phyloP scores from a whole-genome alignment of 1,139 yeast genomes.

The Kodamaea anthophila region DNA sequence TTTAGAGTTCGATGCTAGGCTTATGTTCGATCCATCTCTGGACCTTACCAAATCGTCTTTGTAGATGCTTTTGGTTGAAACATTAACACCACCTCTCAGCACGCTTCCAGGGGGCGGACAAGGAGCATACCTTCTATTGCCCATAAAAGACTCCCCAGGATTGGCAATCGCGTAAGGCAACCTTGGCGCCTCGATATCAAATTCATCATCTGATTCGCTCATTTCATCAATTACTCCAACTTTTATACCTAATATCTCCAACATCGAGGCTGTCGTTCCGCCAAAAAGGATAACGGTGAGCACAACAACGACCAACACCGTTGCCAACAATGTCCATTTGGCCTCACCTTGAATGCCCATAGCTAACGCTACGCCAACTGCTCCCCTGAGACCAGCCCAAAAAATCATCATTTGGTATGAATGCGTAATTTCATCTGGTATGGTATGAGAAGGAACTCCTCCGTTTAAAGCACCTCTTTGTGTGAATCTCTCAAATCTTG shows the following conservation, averaged over 20 bases:
- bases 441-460: slow-evolving; percentile 34
- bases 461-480: slow-evolving; percentile 30
- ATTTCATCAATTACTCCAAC: slow-evolving; percentile 83
- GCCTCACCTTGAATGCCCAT: slow-evolving; percentile 96
- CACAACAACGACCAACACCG: slow-evolving; percentile 94
- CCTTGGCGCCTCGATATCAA: slow-evolving; percentile 80
- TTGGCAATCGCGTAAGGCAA: slow-evolving; percentile 20
- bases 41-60: slow-evolving; percentile 17
- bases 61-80: slow-evolving; percentile 9
- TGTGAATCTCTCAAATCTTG: slow-evolving; percentile 41
- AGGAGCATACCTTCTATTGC: slow-evolving; percentile 29
- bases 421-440: slow-evolving; percentile 89
- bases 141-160: slow-evolving; percentile 16
- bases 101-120: slow-evolving; percentile 9
- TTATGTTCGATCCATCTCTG: slow-evolving; percentile 23
- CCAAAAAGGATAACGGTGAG: slow-evolving; percentile 94
- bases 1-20: slow-evolving; percentile 16
- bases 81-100: slow-evolving; percentile 9
- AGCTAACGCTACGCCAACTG: slow-evolving; percentile 98
- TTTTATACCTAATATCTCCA: slow-evolving; percentile 86
- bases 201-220: slow-evolving; percentile 82
- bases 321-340: slow-evolving; percentile 82
- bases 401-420: slow-evolving; percentile 98
- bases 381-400: slow-evolving; percentile 99
- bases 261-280: slow-evolving; percentile 97